Conservation (phyloP, 2,329 filamentous ascomycete species). For the Tolypocladium tundrense region DNA sequence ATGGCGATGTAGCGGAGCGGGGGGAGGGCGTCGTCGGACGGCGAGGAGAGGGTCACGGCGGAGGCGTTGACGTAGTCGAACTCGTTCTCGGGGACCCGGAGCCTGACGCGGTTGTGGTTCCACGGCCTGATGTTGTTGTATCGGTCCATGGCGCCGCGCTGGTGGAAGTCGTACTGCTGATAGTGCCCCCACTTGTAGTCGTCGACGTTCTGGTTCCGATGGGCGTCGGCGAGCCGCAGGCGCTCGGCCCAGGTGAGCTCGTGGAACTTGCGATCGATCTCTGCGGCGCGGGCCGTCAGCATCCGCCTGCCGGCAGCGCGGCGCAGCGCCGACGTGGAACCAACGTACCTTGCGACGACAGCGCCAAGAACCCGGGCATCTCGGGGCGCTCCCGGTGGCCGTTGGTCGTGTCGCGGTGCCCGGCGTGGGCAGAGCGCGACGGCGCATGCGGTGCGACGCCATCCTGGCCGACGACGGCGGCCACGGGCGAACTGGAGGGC, state of each 20-base stretch:
- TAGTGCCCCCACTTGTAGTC: slow-evolving; percentile 24
- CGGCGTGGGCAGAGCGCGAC: slow-evolving; percentile 10
- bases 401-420: neutral
- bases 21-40: slow-evolving; percentile 24
- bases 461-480: slow-evolving; percentile 26
- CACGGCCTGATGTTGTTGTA: slow-evolving; percentile 88
- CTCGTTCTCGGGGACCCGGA: slow-evolving; percentile 63
- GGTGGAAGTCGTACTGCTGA: slow-evolving; percentile 20
- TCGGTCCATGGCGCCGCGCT: slow-evolving; percentile 51
- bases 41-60: slow-evolving; percentile 47
- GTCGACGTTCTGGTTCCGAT: slow-evolving; percentile 22
- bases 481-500: slow-evolving; percentile 16
- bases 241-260: slow-evolving; percentile 45
- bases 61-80: slow-evolving; percentile 80
- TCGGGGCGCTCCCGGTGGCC: slow-evolving; percentile 10
- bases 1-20: slow-evolving; percentile 74
- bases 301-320: neutral
- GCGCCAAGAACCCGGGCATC: slow-evolving; percentile 29
- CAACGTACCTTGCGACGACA: slow-evolving; percentile 29
- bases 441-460: slow-evolving; percentile 13
- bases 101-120: slow-evolving; percentile 72
- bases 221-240: slow-evolving; percentile 30
- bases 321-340: slow-evolving; percentile 1
- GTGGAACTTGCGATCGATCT: slow-evolving; percentile 39
- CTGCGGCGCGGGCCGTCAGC: slow-evolving; percentile 17